These are phyloP conservation scores for Claviceps quebecensis DNA, from an alignment of 2,329 filamentous ascomycete species.

Conservation along the genomic window DNA sequence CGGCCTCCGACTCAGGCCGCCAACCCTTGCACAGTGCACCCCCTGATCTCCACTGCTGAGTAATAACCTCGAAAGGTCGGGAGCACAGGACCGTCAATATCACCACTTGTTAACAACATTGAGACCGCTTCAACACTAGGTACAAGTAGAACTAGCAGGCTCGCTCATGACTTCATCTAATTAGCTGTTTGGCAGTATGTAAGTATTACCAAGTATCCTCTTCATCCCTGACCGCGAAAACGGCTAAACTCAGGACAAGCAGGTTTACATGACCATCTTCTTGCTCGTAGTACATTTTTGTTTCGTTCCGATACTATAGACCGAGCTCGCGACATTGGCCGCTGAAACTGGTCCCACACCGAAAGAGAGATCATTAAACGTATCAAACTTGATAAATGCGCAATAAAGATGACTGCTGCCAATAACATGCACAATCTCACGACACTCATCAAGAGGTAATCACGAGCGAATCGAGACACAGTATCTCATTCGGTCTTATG, in stretches of 20 bases:
- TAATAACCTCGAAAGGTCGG: too few relatives aligned
- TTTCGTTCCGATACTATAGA: background rate
- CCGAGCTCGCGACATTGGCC: background rate
- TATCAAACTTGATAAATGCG: background rate
- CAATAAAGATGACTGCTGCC: slow-evolving; percentile 47
- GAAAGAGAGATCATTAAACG: background rate
- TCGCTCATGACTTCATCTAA: too few relatives aligned
- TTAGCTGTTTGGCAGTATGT: too few relatives aligned
- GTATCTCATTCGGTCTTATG: background rate
- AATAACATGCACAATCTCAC: slow-evolving; percentile 93
- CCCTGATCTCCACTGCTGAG: too few relatives aligned
- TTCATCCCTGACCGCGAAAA: background rate
- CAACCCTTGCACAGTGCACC: too few relatives aligned
- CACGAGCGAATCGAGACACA: background rate
- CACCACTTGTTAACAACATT: too few relatives aligned
- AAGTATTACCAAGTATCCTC: too few relatives aligned
- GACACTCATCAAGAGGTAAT: slow-evolving; percentile 92
- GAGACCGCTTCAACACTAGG: too few relatives aligned
- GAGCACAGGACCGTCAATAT: too few relatives aligned
- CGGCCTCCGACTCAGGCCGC: too few relatives aligned
- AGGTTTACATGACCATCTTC: background rate
- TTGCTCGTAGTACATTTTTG: background rate
- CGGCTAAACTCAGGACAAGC: background rate
- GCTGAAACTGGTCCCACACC: background rate
- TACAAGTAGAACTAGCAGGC: too few relatives aligned